Evolutionary conservation across 2,329 filamentous ascomycete species (phyloP).

Genomic region (Drechslera avenae): DNA sequence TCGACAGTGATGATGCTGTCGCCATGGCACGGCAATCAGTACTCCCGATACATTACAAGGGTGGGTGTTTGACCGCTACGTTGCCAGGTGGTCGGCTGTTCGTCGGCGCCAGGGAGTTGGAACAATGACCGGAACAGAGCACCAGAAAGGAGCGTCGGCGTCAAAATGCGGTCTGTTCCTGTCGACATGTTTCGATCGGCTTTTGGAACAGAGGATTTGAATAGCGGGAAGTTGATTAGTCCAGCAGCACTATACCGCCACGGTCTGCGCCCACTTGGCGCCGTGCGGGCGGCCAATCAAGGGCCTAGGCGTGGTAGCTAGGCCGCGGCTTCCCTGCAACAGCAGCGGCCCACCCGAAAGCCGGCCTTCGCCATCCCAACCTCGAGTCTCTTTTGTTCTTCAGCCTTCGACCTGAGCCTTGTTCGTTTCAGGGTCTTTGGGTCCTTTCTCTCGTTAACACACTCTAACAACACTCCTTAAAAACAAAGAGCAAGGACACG

Average conservation of each 20-base stretch:
- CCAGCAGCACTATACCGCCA: neutral
- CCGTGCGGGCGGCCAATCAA: constrained; percentile 12
- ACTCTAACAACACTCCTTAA: constrained; percentile 3
- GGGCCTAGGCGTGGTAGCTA: constrained; percentile 18
- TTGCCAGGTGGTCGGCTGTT: constrained; percentile 11
- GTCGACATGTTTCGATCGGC: too few relatives aligned
- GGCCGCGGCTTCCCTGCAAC: constrained; percentile 21
- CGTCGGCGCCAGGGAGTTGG: neutral
- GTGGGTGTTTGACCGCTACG: neutral
- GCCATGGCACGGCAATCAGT: constrained; percentile 3
- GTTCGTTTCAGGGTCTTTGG: constrained; percentile 8
- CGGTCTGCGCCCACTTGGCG: neutral
- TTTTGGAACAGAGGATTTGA: too few relatives aligned
- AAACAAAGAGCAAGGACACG: constrained; percentile 6
- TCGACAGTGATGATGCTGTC: too few relatives aligned
- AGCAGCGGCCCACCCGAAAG: constrained; percentile 19
- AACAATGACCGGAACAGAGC: neutral
- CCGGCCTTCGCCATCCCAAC: constrained; percentile 17
- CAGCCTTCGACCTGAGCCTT: constrained; percentile 11
- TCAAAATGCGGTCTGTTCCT: neutral
- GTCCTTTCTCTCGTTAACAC: neutral
- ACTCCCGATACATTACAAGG: constrained; percentile 6
- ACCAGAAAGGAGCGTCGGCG: neutral
- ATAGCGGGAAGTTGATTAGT: too few relatives aligned
- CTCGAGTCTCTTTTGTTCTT: constrained; percentile 12